These are phyloP conservation scores for Trichoderma afroharzianum DNA, from an alignment of 2,329 filamentous ascomycete species.

Conservation along the genomic window DNA sequence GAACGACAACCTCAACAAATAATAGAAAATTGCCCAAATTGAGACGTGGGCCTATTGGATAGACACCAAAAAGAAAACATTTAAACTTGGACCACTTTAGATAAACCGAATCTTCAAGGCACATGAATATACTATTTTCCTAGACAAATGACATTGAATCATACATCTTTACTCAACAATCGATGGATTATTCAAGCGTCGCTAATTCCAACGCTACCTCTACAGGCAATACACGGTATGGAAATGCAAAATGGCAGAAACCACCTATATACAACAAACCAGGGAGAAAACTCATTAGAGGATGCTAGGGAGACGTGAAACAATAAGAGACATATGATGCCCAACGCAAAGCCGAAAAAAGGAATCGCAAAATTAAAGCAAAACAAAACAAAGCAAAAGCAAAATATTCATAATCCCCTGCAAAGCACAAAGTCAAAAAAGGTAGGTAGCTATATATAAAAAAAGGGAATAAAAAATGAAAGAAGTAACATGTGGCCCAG, in stretches of 20 bases:
- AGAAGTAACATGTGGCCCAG: constrained; percentile 13
- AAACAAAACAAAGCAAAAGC: not conserved
- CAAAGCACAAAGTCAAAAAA: not conserved
- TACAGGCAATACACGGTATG: not conserved
- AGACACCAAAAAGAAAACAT: no score
- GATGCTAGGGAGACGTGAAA: not conserved
- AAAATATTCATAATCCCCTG: not conserved
- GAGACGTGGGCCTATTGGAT: not conserved
- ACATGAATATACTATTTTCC: accelerated
- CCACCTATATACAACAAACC: not conserved
- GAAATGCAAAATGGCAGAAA: not conserved
- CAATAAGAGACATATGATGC: not conserved
- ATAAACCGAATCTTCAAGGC: not conserved
- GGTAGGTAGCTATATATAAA: not conserved
- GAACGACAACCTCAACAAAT: not conserved
- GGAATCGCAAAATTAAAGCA: not conserved
- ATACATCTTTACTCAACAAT: not conserved
- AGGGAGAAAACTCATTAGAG: not conserved
- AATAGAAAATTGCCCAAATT: not conserved
- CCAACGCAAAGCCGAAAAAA: not conserved
- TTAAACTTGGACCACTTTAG: not conserved
- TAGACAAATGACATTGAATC: not conserved
- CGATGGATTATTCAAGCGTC: not conserved
- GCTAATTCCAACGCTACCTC: not conserved
- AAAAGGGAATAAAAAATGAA: constrained; percentile 13